A percentile compares a stretch with the other conserved stretches of the same genome.
Evolutionary conservation across 1,284 basidiomycete genomes (phyloP).

Genomic region (Earliella scabrosa): DNA sequence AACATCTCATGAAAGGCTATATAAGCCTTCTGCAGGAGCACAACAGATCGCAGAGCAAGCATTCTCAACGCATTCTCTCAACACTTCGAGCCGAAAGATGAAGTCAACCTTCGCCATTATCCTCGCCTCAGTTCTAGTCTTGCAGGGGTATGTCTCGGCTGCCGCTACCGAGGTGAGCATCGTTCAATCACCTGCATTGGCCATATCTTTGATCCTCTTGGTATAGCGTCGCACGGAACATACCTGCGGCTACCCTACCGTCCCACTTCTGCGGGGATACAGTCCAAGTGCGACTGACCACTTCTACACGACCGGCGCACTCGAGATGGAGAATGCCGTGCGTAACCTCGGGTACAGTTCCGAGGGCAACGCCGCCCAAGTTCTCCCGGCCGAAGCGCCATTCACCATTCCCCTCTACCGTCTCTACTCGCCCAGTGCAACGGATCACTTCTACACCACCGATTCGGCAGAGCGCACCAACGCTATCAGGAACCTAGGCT

Average conservation of each 20-base stretch:
- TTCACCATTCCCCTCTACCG: conserved; percentile 15
- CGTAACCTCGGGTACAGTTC: conserved; percentile 10
- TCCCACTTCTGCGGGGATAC: conserved; percentile 17
- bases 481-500: not conserved
- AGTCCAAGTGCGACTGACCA: conserved; percentile 11
- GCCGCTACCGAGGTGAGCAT: conserved; percentile 21
- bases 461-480: not conserved
- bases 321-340: conserved; percentile 14
- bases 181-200: too few relatives aligned
- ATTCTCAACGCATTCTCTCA: too few relatives aligned
- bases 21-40: too few relatives aligned
- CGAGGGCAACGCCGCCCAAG: conserved; percentile 15
- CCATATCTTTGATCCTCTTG: too few relatives aligned
- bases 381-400: conserved; percentile 6
- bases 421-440: conserved; percentile 1
- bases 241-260: not conserved
- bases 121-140: not conserved
- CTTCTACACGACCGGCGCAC: conserved; percentile 22
- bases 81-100: not conserved
- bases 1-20: too few relatives aligned
- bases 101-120: conserved; percentile 1
- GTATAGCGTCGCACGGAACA: too few relatives aligned
- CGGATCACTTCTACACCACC: conserved; percentile 14
- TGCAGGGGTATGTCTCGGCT: conserved; percentile 9
- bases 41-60: too few relatives aligned